Evolutionary conservation across 768 basidiomycete genomes (phyloP).

Genomic region (Macrolepiota dolichaula): DNA sequence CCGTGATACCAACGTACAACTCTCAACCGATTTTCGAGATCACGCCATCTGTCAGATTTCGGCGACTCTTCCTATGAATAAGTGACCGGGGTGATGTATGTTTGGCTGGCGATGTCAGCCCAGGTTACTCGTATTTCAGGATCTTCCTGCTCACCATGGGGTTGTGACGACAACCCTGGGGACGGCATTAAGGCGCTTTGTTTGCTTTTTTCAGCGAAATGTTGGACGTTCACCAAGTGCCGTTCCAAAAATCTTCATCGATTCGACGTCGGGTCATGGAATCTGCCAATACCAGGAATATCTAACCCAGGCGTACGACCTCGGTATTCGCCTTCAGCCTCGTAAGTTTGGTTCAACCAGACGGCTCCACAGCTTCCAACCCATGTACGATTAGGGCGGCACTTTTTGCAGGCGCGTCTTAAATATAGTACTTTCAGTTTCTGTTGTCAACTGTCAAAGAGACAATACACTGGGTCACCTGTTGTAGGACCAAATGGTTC

Average conservation of each 20-base stretch:
- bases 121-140: not conserved
- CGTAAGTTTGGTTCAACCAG: not conserved
- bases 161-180: not conserved
- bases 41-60: not conserved
- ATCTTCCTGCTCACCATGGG: slow-evolving; percentile 1
- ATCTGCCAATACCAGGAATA: not conserved
- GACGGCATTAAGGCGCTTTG: not conserved
- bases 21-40: not conserved
- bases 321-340: not conserved
- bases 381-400: not conserved
- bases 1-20: not conserved
- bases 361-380: not conserved
- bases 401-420: not conserved
- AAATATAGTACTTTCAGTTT: not conserved
- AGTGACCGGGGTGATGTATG: slow-evolving; percentile 2
- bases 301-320: not conserved
- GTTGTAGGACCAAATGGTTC: not conserved
- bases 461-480: not conserved
- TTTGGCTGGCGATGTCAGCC: not conserved
- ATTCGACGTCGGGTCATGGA: not conserved
- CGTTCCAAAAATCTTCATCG: not conserved
- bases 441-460: slow-evolving; percentile 9
- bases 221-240: too few species aligned
- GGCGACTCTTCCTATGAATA: slow-evolving; percentile 3
- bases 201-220: not conserved